A percentile compares a stretch with the other conserved stretches of the same genome.
These are phyloP conservation scores for Mycena pura DNA, from an alignment of 768 basidiomycete species.

Conservation along the genomic window DNA sequence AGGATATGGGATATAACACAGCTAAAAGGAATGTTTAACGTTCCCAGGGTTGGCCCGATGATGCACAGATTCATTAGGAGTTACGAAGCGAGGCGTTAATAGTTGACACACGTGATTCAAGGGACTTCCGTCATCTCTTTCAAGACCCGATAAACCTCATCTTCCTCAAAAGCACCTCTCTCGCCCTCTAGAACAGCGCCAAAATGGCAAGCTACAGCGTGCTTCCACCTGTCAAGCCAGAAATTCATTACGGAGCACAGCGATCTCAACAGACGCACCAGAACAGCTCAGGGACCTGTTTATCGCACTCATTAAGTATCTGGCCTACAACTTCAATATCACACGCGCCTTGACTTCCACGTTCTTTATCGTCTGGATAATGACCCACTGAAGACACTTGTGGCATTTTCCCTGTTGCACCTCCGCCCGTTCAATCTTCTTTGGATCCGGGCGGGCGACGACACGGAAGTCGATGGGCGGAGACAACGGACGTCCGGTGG, in stretches of 20 bases:
- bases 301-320: not conserved
- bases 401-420: conserved; percentile 81
- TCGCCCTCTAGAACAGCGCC: conserved; percentile 63
- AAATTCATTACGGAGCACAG: not conserved
- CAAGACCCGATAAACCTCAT: conserved; percentile 47
- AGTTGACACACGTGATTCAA: too few species aligned
- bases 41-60: too few species aligned
- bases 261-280: conserved; percentile 59
- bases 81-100: too few species aligned
- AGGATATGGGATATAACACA: too few species aligned
- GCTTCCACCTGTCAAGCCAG: conserved; percentile 71
- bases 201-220: conserved; percentile 79
- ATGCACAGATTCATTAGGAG: too few species aligned
- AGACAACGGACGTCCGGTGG: conserved; percentile 74
- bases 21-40: too few species aligned
- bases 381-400: conserved; percentile 75
- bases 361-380: conserved; percentile 76
- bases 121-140: conserved; percentile 28
- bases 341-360: conserved; percentile 69
- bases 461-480: conserved; percentile 73
- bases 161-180: conserved; percentile 60
- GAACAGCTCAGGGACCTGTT: conserved; percentile 75
- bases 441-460: conserved; percentile 49
- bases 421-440: conserved; percentile 63
- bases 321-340: not conserved